Evolutionary conservation across 2,329 filamentous ascomycete genomes (phyloP), one percentile per base, ranked within the genome.

Genomic region (Fusarium incarnatum): DNA sequence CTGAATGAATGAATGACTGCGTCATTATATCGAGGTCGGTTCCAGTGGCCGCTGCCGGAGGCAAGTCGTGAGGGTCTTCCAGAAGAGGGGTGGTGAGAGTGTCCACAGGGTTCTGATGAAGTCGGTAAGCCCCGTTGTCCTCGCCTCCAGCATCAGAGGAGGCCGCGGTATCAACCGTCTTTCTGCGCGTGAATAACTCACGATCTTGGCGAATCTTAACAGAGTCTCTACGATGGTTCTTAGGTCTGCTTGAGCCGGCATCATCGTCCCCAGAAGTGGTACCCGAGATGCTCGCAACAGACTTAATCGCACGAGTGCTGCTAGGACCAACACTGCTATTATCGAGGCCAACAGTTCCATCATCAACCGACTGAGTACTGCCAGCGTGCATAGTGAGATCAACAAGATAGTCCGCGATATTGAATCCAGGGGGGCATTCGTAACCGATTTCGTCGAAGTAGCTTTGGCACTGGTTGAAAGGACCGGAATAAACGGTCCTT

Each of bases 331-430:
- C 90, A 68, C 89, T 91, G 3, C 87, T 83, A 5, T 85, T 87
- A 68, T 92, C 91, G 10, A 83, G 75, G 8, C 81, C 77, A 40
- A 85, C 63, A 12, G 83, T 79, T 16, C 87, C 87, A 58, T 91
- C 88, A 34, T 91, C 87, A 27, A 77, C 34, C 5, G 88, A 82
- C 9, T 86, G 83, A 22, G 84, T 87, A 46, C 86, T 85, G 62
- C 92, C 89, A 25, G 94, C 94, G 78, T 99, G 96, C 95, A 99
- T 98, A 0, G 96, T 98, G 42, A 99, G 86, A 78, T 99, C 96
- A 30, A 99, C 94, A 8, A 99, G 88, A 77, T 98, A 99, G 79
- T 99, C 96, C 6, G 96, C 96, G 80, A 99, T 98, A 76, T 99
- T 99, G 87, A 98, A 99, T 4, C 97, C 97, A 25, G 94, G 92